Evolutionary conservation across 78 protist genomes (phyloP), one percentile per base, ranked within the genome.

Genomic region (Chrysochromulina parva): DNA sequence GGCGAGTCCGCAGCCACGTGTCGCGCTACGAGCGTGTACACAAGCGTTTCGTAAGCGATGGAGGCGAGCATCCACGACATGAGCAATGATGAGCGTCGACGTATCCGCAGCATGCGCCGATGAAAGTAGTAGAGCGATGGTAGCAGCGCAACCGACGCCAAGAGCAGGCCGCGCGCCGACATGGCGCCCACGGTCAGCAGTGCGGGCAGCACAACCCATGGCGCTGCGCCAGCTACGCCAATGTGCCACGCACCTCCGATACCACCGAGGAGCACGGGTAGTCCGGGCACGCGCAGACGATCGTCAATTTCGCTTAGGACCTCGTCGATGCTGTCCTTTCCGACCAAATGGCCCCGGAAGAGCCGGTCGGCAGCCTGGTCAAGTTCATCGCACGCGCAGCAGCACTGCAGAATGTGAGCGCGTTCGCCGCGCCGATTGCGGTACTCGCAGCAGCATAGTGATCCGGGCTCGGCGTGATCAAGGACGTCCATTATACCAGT

Each of bases 391-490:
- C 73, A 66, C 47, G 9, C 73, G 73, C 73, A 66, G 73, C 73
- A 66, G 38, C 9, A 19, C 47, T 19, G 47, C 47, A 66, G 73
- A 11, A 66, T 66, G 73, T 66, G 73, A 26, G 26, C 38, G 2
- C 9, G 24, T 38, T 66, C 73, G 38, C 73, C 73, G 7, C 17
- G 9, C 38, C 24, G 24, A 38, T 66, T 66, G 38, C 1, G 1
- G 73, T 66, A 66, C 73, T 66, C 73, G 73, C 73, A 66, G 73
- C 73, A 66, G 73, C 73, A 66, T 38, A 66, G 73, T 38, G 38
- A 38, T 38, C 38, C 38, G 38, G 38, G 38, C 38, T 38, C 38
- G 38, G 38, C 38, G 38, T 38, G 38, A 38, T 38, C 38, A 38
- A 38, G 38, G 38, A 38, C 38, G 0, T 38, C 38, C 38, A 38